Percentiles rank a stretch among this genome's conserved stretches.
Evolutionary conservation across 805 yeast genomes (phyloP).

Genomic region (Wickerhamomyces sydowiorum): DNA sequence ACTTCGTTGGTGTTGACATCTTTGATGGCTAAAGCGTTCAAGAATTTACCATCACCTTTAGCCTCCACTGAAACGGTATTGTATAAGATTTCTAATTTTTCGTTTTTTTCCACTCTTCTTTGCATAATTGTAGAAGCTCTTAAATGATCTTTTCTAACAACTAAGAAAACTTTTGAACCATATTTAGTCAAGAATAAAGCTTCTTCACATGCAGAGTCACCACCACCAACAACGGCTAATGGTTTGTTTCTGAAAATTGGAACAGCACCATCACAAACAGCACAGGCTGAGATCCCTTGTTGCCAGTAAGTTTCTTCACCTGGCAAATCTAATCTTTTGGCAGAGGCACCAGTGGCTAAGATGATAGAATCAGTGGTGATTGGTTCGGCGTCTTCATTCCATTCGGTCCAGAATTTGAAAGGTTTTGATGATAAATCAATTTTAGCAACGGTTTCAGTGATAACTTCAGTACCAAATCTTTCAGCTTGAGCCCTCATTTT

Average conservation of each 20-base stretch:
- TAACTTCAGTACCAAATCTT: slow-evolving; percentile 87
- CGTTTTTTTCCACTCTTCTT: slow-evolving; percentile 78
- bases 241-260: slow-evolving; percentile 98
- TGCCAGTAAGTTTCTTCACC: slow-evolving; percentile 99
- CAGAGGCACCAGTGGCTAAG: slow-evolving; percentile 97
- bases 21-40: slow-evolving; percentile 58
- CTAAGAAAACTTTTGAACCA: slow-evolving; percentile 90
- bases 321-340: slow-evolving; percentile 87
- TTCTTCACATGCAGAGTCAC: slow-evolving; percentile 99
- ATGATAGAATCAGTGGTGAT: slow-evolving; percentile 89
- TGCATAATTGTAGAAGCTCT: slow-evolving; percentile 98
- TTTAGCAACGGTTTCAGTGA: slow-evolving; percentile 93
- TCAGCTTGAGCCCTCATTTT: slow-evolving; percentile 85
- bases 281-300: slow-evolving; percentile 98
- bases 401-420: slow-evolving; percentile 96
- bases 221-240: slow-evolving; percentile 97
- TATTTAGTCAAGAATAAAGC: slow-evolving; percentile 95
- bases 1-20: slow-evolving; percentile 68
- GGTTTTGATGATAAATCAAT: slow-evolving; percentile 86
- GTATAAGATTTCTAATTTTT: slow-evolving; percentile 87
- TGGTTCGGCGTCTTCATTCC: slow-evolving; percentile 87
- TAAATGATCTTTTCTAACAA: slow-evolving; percentile 90
- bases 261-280: slow-evolving; percentile 99
- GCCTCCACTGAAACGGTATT: slow-evolving; percentile 84
- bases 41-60: slow-evolving; percentile 86